Base-by-base conservation (phyloP, 2,329 filamentous ascomycete genomes). In the Bipolaris sorokiniana region DNA sequence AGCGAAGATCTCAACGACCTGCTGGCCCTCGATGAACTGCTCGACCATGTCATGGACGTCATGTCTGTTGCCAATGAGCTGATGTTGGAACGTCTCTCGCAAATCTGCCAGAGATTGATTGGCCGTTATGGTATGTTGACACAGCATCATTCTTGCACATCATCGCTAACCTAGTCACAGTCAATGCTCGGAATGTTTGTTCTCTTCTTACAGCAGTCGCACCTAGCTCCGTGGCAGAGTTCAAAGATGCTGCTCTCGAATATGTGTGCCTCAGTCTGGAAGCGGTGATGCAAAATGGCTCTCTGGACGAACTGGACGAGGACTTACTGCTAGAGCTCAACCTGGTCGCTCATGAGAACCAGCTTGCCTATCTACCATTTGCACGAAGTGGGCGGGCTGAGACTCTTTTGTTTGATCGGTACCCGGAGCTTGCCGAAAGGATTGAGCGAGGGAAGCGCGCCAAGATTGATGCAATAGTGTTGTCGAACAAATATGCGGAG, bases 221-320 rank as follows among this genome's bases (percentile, higher is more conserved):
- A 42, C 90, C 91, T 2, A 96, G 90, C 71, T 90, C 89, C 0
- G 88, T 97, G 5, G 86, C 86, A 0, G 87, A 90, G 54, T 97
- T 99, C 79, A 97, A 96, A 75, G 86, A 95, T 65, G 90, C 90
- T 9, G 91, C 90, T 0, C 80, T 98, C 28, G 91, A 97, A 73
- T 99, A 97, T 71, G 87, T 97, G 20, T 97, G 92, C 68, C 80
- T 97, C 42, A 96, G 97, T 69, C 82, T 98, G 55, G 95, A 99
- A 75, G 87, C 88, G 6, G 91, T 98, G 83, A 86, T 99, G 48
- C 92, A 97, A 70, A 97, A 96, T 61, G 89, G 91, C 79, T 83
- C 94, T 15, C 83, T 99, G 2, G 90, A 96, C 63, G 89, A 92
- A 55, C 84, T 99, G 15, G 93, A 98, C 51, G 86, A 90, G 40